Evolutionary conservation across 371 early-diverging fungal species (phyloP).

Genomic region (Mortierella sp.): DNA sequence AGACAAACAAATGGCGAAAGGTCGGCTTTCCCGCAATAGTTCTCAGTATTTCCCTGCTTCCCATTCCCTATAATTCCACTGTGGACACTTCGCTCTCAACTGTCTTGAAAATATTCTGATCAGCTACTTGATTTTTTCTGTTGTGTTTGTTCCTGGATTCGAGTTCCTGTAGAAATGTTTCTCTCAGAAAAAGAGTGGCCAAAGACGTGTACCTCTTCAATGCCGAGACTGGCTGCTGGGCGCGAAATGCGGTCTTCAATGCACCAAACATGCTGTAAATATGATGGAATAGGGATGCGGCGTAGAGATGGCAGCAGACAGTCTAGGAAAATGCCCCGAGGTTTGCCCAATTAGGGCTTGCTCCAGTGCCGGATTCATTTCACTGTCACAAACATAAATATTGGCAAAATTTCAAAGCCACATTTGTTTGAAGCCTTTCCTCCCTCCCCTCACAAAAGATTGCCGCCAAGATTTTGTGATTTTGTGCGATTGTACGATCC

Average conservation of each 20-base stretch:
- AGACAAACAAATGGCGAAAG: too few relatives aligned
- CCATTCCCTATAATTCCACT: too few relatives aligned
- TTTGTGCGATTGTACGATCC: too few relatives aligned
- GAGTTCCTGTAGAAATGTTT: too few relatives aligned
- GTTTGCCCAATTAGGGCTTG: neutral
- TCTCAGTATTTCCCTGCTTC: too few relatives aligned
- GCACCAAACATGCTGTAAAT: conserved; percentile 38
- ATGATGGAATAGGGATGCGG: neutral
- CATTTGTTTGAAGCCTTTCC: neutral
- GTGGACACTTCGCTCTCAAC: neutral
- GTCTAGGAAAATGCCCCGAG: neutral
- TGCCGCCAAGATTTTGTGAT: too few relatives aligned
- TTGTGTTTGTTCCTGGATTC: neutral
- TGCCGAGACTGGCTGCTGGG: conserved; percentile 40
- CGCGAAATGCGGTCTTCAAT: conserved; percentile 35
- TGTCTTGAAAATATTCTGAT: neutral
- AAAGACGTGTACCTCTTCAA: conserved; percentile 36
- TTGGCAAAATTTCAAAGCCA: neutral
- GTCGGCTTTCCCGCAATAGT: too few relatives aligned
- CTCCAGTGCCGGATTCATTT: neutral
- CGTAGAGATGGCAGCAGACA: neutral
- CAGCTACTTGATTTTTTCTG: neutral
- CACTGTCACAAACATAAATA: conserved; percentile 6
- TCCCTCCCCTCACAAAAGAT: too few relatives aligned
- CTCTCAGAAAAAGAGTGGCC: too few relatives aligned